These are phyloP conservation scores for Fusarium concolor DNA, from an alignment of 2,329 filamentous ascomycete species.

Conservation along the genomic window DNA sequence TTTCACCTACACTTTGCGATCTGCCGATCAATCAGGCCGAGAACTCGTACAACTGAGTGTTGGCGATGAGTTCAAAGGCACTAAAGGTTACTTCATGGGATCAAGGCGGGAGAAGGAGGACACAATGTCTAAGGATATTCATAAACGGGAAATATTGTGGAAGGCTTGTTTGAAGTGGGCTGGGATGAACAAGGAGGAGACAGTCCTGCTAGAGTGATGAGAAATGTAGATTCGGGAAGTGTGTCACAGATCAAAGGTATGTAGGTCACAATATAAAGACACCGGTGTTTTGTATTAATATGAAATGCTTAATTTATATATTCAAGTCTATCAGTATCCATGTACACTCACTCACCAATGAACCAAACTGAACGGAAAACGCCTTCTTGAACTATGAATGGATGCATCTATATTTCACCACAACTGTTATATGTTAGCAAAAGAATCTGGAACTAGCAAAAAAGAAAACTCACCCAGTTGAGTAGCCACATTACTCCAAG, in stretches of 20 bases:
- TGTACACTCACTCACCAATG: not conserved
- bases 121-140: not conserved
- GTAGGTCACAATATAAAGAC: no score
- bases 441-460: rapidly evolving
- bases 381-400: not conserved
- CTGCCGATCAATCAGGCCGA: slow-evolving; percentile 23
- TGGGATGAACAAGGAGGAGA: slow-evolving; percentile 21
- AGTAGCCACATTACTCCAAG: slow-evolving; percentile 42
- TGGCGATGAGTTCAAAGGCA: not conserved
- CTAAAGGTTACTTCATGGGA: slow-evolving; percentile 28
- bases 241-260: no score
- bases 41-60: slow-evolving; percentile 34
- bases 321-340: slow-evolving; percentile 1
- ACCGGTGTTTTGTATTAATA: no score
- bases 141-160: slow-evolving; percentile 18
- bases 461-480: slow-evolving; percentile 37
- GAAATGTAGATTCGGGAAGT: not conserved
- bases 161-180: slow-evolving; percentile 37
- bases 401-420: slow-evolving; percentile 13
- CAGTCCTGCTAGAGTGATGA: not conserved
- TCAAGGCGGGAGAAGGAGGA: not conserved
- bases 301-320: not conserved
- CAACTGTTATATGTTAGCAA: slow-evolving; percentile 32
- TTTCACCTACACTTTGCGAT: slow-evolving; percentile 22
- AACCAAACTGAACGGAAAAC: not conserved